Evolutionary conservation across 2,329 filamentous ascomycete species (phyloP).

Genomic region (Ramichloridium luteum): DNA sequence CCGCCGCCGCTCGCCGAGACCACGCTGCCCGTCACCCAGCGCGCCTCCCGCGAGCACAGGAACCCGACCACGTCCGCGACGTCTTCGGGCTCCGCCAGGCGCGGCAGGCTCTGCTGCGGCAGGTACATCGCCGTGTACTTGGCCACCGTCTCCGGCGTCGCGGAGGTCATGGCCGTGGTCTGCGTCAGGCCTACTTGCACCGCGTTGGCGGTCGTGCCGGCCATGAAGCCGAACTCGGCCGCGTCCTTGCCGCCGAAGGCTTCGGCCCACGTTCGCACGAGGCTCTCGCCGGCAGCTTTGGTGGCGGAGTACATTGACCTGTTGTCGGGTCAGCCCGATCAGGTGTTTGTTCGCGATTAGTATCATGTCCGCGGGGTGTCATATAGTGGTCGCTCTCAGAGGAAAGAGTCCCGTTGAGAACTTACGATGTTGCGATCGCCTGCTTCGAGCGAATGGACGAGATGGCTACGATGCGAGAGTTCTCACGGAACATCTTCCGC

Average conservation of each 20-base stretch:
- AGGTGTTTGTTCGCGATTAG: too few species aligned
- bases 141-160: conserved; percentile 8
- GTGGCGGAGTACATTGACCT: conserved; percentile 9
- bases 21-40: conserved; percentile 23
- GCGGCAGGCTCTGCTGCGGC: conserved; percentile 4
- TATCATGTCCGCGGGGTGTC: too few species aligned
- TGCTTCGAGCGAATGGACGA: conserved; percentile 6
- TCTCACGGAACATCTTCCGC: conserved; percentile 9
- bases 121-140: conserved; percentile 13
- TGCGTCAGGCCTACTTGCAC: conserved; percentile 1
- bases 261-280: conserved; percentile 18
- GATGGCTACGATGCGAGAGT: conserved; percentile 17
- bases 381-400: too few species aligned
- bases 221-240: conserved; percentile 5
- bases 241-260: conserved; percentile 12
- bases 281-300: conserved; percentile 16
- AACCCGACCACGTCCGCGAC: conserved; percentile 55
- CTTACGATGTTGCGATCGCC: conserved; percentile 1
- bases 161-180: conserved; percentile 11
- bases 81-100: conserved; percentile 27
- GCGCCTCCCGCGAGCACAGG: conserved; percentile 18
- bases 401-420: too few species aligned
- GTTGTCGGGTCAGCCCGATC: not conserved
- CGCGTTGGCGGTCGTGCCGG: conserved; percentile 2
- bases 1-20: conserved; percentile 19